Evolutionary conservation across 139 green algal species (phyloP).

Genomic region (Nannochloris sp.): DNA sequence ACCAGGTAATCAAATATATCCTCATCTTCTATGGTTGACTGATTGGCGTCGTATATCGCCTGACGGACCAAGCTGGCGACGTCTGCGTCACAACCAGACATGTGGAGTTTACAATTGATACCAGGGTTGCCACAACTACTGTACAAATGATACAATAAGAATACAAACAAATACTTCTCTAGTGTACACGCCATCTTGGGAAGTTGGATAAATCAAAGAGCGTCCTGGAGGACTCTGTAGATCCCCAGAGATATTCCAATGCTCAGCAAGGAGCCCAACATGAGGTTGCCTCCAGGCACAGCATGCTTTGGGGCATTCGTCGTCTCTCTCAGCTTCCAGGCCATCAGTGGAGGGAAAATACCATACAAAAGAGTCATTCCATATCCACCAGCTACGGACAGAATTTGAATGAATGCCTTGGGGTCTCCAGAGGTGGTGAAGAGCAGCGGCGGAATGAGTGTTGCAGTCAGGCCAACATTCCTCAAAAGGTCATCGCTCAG

Average conservation of each 20-base stretch:
- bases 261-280: conserved; percentile 13
- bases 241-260: neutral
- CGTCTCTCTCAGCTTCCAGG: conserved; percentile 25
- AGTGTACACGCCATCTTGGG: too few relatives aligned
- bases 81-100: too few relatives aligned
- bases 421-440: conserved; percentile 32
- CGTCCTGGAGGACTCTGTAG: neutral
- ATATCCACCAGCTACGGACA: conserved; percentile 15
- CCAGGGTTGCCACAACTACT: too few relatives aligned
- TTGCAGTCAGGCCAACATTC: conserved; percentile 15
- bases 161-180: too few relatives aligned
- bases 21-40: conserved; percentile 12
- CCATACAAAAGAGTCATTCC: conserved; percentile 63
- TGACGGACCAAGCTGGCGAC: too few relatives aligned
- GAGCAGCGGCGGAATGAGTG: conserved; percentile 31
- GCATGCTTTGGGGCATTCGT: neutral
- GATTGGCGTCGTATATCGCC: neutral
- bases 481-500: neutral
- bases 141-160: too few relatives aligned
- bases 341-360: conserved; percentile 59
- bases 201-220: too few relatives aligned
- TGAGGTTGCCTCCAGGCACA: conserved; percentile 3
- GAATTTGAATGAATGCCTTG: conserved; percentile 38
- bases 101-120: too few relatives aligned
- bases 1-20: conserved; percentile 19